Conservation (phyloP, 1,284 basidiomycete genomes). For the Ceratobasidium sp. region DNA sequence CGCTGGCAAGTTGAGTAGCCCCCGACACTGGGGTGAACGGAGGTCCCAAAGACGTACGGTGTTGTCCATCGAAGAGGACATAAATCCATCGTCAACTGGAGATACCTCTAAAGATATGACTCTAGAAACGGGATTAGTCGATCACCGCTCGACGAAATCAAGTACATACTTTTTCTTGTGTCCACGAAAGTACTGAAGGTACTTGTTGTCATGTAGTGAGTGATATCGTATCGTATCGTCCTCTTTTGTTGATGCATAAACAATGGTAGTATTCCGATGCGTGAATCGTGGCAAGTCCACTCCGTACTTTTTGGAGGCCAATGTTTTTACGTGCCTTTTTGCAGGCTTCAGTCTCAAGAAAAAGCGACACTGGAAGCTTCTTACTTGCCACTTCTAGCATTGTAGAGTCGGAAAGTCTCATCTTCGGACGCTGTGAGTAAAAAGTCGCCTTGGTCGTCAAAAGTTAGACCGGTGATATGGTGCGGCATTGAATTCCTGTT, state of each 20-base stretch:
- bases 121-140: slow-evolving; percentile 10
- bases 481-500: slow-evolving; percentile 63
- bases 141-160: not conserved
- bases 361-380: slow-evolving; percentile 54
- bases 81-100: slow-evolving; percentile 93
- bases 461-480: slow-evolving; percentile 89
- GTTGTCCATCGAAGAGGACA: slow-evolving; percentile 93
- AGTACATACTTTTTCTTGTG: slow-evolving; percentile 76
- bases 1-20: slow-evolving; percentile 76
- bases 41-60: slow-evolving; percentile 98
- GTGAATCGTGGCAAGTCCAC: slow-evolving; percentile 95
- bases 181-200: slow-evolving; percentile 94
- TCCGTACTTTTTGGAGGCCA: slow-evolving; percentile 97
- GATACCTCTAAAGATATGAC: slow-evolving; percentile 94
- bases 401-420: slow-evolving; percentile 92
- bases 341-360: slow-evolving; percentile 50
- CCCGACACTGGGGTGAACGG: slow-evolving; percentile 80
- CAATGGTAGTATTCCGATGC: slow-evolving; percentile 85
- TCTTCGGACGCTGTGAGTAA: slow-evolving; percentile 93
- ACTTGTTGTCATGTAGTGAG: slow-evolving; percentile 95
- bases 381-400: slow-evolving; percentile 90
- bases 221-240: slow-evolving; percentile 96
- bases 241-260: slow-evolving; percentile 95
- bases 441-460: slow-evolving; percentile 90
- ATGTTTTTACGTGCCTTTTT: slow-evolving; percentile 77